Conservation (phyloP, 495 filamentous ascomycete species). For the Penicillium cataractarum region DNA sequence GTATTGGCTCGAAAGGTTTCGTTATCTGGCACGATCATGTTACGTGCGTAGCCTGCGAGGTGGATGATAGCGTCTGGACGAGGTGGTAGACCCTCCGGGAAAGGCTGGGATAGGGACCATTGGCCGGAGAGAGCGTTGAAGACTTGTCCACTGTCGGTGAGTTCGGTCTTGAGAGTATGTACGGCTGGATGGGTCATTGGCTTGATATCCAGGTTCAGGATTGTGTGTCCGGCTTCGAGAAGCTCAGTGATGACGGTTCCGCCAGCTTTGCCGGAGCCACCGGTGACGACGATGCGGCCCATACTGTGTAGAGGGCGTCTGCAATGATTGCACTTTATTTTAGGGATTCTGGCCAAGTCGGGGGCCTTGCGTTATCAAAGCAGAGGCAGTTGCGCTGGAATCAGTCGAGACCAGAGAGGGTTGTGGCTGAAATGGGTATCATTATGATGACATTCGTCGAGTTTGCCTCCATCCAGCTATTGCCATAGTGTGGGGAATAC, state of each 20-base stretch:
- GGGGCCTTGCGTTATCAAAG: neutral
- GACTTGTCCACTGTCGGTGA: constrained; percentile 61
- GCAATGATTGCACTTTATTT: too few species aligned
- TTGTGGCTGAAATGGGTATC: constrained; percentile 25
- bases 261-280: constrained; percentile 63
- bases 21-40: constrained; percentile 62
- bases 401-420: neutral
- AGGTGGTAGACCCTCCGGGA: constrained; percentile 36
- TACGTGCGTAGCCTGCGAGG: constrained; percentile 61
- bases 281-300: constrained; percentile 58
- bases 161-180: constrained; percentile 60
- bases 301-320: too few species aligned
- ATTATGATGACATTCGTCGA: constrained; percentile 33
- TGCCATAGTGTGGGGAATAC: neutral
- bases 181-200: constrained; percentile 48
- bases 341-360: constrained; percentile 4
- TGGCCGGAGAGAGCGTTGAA: constrained; percentile 61
- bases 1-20: constrained; percentile 58
- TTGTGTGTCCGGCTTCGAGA: constrained; percentile 51
- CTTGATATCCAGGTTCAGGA: constrained; percentile 61
- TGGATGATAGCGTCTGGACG: constrained; percentile 61
- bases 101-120: constrained; percentile 52
- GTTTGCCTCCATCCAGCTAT: constrained; percentile 1
- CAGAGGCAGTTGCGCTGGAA: neutral
- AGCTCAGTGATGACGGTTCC: constrained; percentile 59